These are phyloP conservation scores for Juncus inflexus DNA, from an alignment of 176 grass and related monocot genomes.

Conservation along the genomic window DNA sequence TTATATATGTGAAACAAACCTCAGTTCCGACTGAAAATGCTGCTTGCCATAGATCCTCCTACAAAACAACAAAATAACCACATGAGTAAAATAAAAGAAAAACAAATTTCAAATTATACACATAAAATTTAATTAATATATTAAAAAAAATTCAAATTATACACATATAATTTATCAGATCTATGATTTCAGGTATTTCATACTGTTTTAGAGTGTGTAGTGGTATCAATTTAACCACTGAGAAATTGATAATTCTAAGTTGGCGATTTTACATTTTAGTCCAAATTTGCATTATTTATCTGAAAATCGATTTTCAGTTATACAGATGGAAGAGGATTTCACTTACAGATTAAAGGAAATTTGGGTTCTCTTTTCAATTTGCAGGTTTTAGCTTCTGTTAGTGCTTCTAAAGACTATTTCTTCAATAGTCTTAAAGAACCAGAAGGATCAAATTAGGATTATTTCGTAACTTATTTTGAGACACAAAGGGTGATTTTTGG, in stretches of 20 bases:
- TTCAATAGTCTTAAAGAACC: slow-evolving; percentile 14
- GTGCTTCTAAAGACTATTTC: slow-evolving; percentile 7
- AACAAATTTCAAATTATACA: not conserved
- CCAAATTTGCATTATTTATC: slow-evolving; percentile 13
- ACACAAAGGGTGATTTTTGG: not conserved
- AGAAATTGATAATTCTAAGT: not conserved
- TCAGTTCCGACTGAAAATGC: slow-evolving; percentile 29
- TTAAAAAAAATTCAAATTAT: not conserved
- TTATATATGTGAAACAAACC: slow-evolving; percentile 16
- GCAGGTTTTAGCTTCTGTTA: slow-evolving; percentile 1
- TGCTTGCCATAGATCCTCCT: slow-evolving; percentile 27
- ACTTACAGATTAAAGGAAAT: slow-evolving; percentile 4
- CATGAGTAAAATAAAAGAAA: slow-evolving; percentile 4
- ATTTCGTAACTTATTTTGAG: not conserved
- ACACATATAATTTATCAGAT: too few relatives aligned
- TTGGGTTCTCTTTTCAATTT: slow-evolving; percentile 6
- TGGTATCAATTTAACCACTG: slow-evolving; percentile 10
- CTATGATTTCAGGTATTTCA: too few relatives aligned
- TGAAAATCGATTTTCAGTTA: not conserved
- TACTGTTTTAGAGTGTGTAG: slow-evolving; percentile 7
- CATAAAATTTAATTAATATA: not conserved
- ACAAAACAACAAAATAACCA: slow-evolving; percentile 17
- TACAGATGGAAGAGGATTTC: slow-evolving; percentile 26
- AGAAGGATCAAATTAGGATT: slow-evolving; percentile 28
- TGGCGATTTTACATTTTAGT: slow-evolving; percentile 21